phyloP scores from a whole-genome alignment of 306 rosid species.

The Gastrolobium bilobum region DNA sequence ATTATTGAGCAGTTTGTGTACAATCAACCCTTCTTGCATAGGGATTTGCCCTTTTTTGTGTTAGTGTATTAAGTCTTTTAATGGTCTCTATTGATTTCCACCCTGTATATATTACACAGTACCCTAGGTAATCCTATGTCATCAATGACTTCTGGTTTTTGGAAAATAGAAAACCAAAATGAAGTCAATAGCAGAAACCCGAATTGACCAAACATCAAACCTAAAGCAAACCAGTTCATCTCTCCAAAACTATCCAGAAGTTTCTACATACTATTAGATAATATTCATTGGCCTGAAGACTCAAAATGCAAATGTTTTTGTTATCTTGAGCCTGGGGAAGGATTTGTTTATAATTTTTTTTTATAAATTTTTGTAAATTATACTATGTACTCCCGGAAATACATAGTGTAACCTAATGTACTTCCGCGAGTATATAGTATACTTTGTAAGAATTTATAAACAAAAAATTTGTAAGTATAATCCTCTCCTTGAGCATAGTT shows the following conservation, averaged over 20 bases:
- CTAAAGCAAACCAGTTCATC: not conserved
- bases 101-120: not conserved
- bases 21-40: too few species aligned
- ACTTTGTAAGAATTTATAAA: too few species aligned
- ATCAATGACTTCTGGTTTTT: not conserved
- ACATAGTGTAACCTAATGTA: too few species aligned
- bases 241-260: not conserved
- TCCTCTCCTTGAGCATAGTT: not conserved
- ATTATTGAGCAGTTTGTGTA: too few species aligned
- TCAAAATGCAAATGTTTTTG: too few species aligned
- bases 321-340: too few species aligned
- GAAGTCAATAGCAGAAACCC: not conserved
- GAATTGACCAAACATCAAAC: not conserved
- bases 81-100: not conserved
- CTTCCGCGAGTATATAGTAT: too few species aligned
- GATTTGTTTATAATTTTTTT: too few species aligned
- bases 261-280: not conserved
- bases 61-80: not conserved
- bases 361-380: too few species aligned
- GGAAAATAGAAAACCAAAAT: slow-evolving; percentile 1
- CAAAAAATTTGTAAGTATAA: too few species aligned
- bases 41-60: not conserved
- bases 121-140: not conserved
- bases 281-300: too few species aligned
- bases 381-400: too few species aligned